Evolutionary conservation across 1,284 basidiomycete species (phyloP).

Genomic region (Trametes polyzona): DNA sequence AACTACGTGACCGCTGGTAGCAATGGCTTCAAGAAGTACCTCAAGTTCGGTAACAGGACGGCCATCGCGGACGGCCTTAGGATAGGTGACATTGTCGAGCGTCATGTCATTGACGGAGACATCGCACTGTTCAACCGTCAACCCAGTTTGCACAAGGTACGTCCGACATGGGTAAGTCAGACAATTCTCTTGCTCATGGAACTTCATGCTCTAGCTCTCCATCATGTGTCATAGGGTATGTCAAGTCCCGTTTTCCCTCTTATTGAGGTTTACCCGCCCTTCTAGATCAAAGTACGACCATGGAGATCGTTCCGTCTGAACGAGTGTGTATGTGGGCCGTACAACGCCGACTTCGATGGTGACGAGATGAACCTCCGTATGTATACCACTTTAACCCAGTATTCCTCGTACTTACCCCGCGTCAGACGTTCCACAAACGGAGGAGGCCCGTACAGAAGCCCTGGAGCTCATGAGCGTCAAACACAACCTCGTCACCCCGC

Average conservation of each 20-base stretch:
- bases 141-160: constrained; percentile 93
- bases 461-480: constrained; percentile 98
- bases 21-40: constrained; percentile 83
- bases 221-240: constrained; percentile 97
- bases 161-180: constrained; percentile 4
- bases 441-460: constrained; percentile 97
- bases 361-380: constrained; percentile 99
- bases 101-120: constrained; percentile 96
- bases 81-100: constrained; percentile 90
- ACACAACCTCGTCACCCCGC: constrained; percentile 95
- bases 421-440: constrained; percentile 96
- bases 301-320: constrained; percentile 99
- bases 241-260: too few relatives aligned
- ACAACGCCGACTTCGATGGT: constrained; percentile 99
- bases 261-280: too few relatives aligned
- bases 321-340: constrained; percentile 99
- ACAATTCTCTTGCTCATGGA: constrained; percentile 6
- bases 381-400: not conserved
- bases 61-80: constrained; percentile 79
- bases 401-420: not conserved
- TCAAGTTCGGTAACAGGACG: constrained; percentile 80
- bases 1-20: constrained; percentile 88
- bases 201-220: constrained; percentile 67
- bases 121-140: constrained; percentile 99
- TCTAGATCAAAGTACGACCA: constrained; percentile 90